These are phyloP conservation scores for Epicoccum nigrum DNA, from an alignment of 2,329 filamentous ascomycete genomes.

Conservation along the genomic window DNA sequence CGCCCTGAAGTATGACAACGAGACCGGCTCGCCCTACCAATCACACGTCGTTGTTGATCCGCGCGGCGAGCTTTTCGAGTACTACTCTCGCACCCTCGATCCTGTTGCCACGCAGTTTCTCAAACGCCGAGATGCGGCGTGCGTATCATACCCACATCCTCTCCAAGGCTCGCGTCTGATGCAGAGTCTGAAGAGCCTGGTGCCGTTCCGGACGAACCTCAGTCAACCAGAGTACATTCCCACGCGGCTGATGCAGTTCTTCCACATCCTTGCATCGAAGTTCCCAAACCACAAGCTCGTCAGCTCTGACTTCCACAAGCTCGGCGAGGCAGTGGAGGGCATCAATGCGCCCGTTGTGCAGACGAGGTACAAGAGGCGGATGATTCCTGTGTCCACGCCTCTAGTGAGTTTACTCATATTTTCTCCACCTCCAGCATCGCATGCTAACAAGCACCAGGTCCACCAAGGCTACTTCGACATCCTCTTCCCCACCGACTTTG, in stretches of 20 bases:
- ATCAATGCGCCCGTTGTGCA: slow-evolving; percentile 95
- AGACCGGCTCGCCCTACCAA: slow-evolving; percentile 82
- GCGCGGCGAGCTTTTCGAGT: slow-evolving; percentile 91
- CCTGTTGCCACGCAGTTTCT: slow-evolving; percentile 83
- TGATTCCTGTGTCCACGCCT: slow-evolving; percentile 87
- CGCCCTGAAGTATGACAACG: slow-evolving; percentile 84
- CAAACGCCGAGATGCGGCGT: slow-evolving; percentile 79
- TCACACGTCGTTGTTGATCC: slow-evolving; percentile 85
- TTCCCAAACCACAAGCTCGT: slow-evolving; percentile 91
- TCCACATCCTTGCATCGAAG: slow-evolving; percentile 83
- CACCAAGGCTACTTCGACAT: slow-evolving; percentile 99
- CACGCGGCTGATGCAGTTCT: slow-evolving; percentile 94
- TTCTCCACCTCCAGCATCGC: not conserved
- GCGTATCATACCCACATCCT: slow-evolving; percentile 65
- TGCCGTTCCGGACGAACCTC: slow-evolving; percentile 78
- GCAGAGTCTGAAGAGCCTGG: slow-evolving; percentile 65
- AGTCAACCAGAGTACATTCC: slow-evolving; percentile 91
- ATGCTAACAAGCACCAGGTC: slow-evolving; percentile 62
- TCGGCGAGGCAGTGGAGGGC: slow-evolving; percentile 82
- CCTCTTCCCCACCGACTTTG: slow-evolving; percentile 95
- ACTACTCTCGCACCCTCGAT: slow-evolving; percentile 82
- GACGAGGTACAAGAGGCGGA: slow-evolving; percentile 85
- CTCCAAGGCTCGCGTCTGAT: slow-evolving; percentile 62
- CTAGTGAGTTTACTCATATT: slow-evolving; percentile 67
- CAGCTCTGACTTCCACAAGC: slow-evolving; percentile 85